Evolutionary conservation across 805 yeast species (phyloP).

Genomic region (Scheffersomyces spartinae): DNA sequence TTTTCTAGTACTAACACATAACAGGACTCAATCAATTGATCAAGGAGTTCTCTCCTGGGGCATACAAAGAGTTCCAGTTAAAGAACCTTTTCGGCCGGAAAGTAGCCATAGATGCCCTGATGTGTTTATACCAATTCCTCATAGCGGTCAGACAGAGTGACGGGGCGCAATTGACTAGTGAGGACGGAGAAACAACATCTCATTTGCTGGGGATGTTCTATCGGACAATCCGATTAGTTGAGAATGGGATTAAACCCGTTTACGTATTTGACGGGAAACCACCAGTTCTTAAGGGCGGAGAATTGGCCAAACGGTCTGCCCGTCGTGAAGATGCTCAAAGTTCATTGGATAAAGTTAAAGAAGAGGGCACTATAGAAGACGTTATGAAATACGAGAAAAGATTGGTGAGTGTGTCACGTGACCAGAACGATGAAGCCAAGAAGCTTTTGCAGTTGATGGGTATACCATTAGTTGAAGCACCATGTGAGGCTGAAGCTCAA

Average conservation of each 20-base stretch:
- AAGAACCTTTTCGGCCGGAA: constrained; percentile 85
- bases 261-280: constrained; percentile 98
- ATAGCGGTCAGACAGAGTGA: constrained; percentile 96
- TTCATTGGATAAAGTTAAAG: constrained; percentile 63
- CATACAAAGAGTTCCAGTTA: constrained; percentile 68
- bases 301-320: constrained; percentile 72
- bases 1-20: neutral
- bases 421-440: constrained; percentile 93
- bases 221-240: constrained; percentile 81
- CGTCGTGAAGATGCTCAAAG: constrained; percentile 77
- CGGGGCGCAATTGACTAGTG: constrained; percentile 85
- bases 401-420: constrained; percentile 76
- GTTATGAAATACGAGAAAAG: constrained; percentile 70
- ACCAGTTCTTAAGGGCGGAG: constrained; percentile 88
- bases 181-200: constrained; percentile 77
- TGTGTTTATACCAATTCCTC: constrained; percentile 91
- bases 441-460: constrained; percentile 80
- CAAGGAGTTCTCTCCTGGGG: constrained; percentile 80
- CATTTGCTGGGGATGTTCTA: constrained; percentile 96
- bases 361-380: constrained; percentile 71
- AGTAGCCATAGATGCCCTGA: constrained; percentile 96
- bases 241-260: constrained; percentile 89
- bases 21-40: constrained; percentile 76
- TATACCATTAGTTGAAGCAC: constrained; percentile 85
- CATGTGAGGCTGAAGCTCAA: constrained; percentile 98